Evolutionary conservation across 352 stramenopile genomes (phyloP).

Genomic region (Globisporangium orthogonon): DNA sequence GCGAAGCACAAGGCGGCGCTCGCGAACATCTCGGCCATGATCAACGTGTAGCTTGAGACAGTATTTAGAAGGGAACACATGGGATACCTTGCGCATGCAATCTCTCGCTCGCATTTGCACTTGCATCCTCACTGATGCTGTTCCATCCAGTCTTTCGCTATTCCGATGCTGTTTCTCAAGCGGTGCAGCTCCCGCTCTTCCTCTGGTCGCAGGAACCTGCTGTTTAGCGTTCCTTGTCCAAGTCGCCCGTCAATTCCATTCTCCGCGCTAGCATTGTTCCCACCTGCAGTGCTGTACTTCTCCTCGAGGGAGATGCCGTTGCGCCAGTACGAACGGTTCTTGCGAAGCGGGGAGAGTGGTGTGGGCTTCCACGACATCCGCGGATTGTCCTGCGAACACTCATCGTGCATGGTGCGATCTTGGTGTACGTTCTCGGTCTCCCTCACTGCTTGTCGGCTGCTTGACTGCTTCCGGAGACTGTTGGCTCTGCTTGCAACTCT

Average conservation of each 20-base stretch:
- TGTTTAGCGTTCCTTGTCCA: constrained; percentile 6
- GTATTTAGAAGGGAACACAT: constrained; percentile 32
- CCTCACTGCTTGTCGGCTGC: neutral
- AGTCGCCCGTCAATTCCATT: neutral
- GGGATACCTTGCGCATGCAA: neutral
- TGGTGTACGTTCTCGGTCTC: neutral
- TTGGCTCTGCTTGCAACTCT: neutral
- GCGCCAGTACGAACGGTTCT: constrained; percentile 40
- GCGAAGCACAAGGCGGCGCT: constrained; percentile 79
- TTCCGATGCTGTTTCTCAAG: constrained; percentile 51
- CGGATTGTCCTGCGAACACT: neutral
- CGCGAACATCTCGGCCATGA: constrained; percentile 69
- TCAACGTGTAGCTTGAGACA: constrained; percentile 55
- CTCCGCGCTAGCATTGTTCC: neutral
- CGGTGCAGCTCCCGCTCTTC: constrained; percentile 45
- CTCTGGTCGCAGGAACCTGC: constrained; percentile 49
- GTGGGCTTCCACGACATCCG: constrained; percentile 19
- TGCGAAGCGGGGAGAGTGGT: constrained; percentile 42
- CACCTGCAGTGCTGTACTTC: neutral
- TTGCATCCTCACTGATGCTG: constrained; percentile 7
- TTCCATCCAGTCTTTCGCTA: constrained; percentile 68
- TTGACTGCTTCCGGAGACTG: neutral
- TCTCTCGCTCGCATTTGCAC: neutral
- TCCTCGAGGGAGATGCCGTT: constrained; percentile 45
- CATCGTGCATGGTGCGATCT: neutral